Conservation (phyloP, 2,329 filamentous ascomycete species). For the Escovopsis sp. region DNA sequence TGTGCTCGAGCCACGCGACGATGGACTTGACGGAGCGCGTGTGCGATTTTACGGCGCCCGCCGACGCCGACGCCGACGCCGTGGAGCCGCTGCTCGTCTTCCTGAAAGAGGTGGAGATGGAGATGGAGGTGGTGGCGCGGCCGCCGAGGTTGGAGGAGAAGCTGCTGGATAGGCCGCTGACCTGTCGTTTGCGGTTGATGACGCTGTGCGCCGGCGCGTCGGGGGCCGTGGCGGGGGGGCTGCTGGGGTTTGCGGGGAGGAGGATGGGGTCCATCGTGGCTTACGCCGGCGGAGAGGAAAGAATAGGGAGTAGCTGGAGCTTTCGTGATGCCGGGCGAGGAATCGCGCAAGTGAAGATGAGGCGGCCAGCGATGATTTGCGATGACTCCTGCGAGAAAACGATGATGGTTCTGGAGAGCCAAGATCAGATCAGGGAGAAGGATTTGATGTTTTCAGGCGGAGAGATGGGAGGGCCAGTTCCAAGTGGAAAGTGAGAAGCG, state of each 20-base stretch:
- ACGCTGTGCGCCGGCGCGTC: constrained; percentile 2
- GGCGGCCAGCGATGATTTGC: too few species aligned
- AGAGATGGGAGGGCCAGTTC: background rate
- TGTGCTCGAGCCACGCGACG: constrained; percentile 16
- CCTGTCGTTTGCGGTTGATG: constrained; percentile 7
- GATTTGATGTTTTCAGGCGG: background rate
- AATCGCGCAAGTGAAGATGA: too few species aligned
- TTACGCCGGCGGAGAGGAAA: background rate
- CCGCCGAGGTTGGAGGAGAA: constrained; percentile 16
- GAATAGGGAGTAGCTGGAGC: too few species aligned
- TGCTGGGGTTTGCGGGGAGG: background rate
- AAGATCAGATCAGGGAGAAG: background rate
- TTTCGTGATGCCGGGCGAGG: too few species aligned
- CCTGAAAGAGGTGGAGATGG: background rate
- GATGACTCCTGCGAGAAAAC: too few species aligned
- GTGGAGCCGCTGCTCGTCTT: background rate
- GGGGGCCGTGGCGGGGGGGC: background rate
- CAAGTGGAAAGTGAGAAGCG: background rate
- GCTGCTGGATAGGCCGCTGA: constrained; percentile 12
- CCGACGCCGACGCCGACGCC: too few species aligned
- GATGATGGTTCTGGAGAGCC: too few species aligned
- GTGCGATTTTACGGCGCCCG: background rate
- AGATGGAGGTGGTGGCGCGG: constrained; percentile 4
- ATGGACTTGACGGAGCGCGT: constrained; percentile 17
- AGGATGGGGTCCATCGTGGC: too few species aligned